phyloP scores from a whole-genome alignment of 2,329 filamentous ascomycete species.

The Tympanopsis confertula region DNA sequence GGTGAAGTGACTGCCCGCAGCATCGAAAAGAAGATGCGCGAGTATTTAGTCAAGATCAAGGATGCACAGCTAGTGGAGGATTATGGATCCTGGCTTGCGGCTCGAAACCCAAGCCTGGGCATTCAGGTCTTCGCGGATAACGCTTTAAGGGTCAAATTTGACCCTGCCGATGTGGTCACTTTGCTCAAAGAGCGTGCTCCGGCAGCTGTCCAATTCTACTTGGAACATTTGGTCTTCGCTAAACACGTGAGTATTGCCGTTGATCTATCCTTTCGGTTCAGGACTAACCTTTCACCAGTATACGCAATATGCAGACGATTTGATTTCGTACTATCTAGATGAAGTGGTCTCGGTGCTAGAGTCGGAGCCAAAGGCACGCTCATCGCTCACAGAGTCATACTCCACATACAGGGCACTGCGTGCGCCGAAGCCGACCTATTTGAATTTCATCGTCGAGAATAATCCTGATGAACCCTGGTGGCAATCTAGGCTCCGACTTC shows the following conservation, averaged over 20 bases:
- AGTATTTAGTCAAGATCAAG: slow-evolving; percentile 76
- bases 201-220: slow-evolving; percentile 80
- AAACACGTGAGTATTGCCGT: slow-evolving; percentile 39
- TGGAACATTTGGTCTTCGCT: slow-evolving; percentile 87
- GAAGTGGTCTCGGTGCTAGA: slow-evolving; percentile 69
- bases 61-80: slow-evolving; percentile 73
- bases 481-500: slow-evolving; percentile 77
- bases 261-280: too few species aligned
- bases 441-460: slow-evolving; percentile 84
- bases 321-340: slow-evolving; percentile 86
- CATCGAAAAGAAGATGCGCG: slow-evolving; percentile 67
- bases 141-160: slow-evolving; percentile 61
- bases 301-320: slow-evolving; percentile 76
- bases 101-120: slow-evolving; percentile 75
- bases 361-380: slow-evolving; percentile 52
- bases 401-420: slow-evolving; percentile 76
- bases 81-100: slow-evolving; percentile 86
- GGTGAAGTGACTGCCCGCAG: slow-evolving; percentile 58
- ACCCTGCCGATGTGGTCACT: slow-evolving; percentile 65
- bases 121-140: slow-evolving; percentile 91
- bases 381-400: slow-evolving; percentile 69
- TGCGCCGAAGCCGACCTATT: slow-evolving; percentile 84
- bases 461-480: slow-evolving; percentile 61
- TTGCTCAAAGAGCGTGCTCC: slow-evolving; percentile 73
- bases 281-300: slow-evolving; percentile 16